A percentile compares a stretch with the other conserved stretches of the same genome.
These are phyloP conservation scores for Corymbia calophylla DNA, from an alignment of 441 rosid species.

Conservation along the genomic window DNA sequence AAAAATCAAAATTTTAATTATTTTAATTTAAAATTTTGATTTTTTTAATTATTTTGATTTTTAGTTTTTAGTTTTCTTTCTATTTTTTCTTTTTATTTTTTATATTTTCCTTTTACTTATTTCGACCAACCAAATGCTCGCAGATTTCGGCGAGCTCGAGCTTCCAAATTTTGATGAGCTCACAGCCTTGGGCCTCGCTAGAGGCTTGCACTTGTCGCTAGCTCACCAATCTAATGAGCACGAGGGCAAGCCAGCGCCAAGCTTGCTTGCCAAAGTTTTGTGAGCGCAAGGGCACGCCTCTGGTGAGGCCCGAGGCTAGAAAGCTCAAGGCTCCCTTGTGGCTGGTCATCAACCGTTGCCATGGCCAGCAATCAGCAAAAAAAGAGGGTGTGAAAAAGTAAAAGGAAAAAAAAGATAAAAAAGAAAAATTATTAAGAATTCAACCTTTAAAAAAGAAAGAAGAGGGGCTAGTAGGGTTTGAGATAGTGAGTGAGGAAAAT, in stretches of 20 bases:
- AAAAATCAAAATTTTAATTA: no score
- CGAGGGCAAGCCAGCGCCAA: not conserved
- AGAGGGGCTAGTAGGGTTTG: accelerated
- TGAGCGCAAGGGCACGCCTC: not conserved
- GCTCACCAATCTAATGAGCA: no score
- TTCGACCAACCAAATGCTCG: accelerated
- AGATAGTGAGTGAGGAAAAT: no score
- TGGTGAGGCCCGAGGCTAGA: accelerated
- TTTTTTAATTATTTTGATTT: no score
- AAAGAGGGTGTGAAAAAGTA: not conserved
- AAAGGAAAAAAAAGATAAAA: no score
- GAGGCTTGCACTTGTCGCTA: not conserved
- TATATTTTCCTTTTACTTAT: no score
- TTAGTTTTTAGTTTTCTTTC: no score
- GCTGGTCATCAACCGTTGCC: accelerated
- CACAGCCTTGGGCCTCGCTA: not conserved
- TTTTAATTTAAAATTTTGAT: no score
- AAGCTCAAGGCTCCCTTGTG: not conserved
- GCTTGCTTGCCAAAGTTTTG: not conserved
- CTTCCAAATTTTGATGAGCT: no score
- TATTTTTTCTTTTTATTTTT: no score
- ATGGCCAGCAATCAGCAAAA: accelerated
- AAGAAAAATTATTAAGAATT: no score
- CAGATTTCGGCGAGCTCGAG: not conserved
- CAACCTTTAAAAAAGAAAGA: no score